Conservation (phyloP, 2,329 filamentous ascomycete genomes). For the Penicillium nordicum region DNA sequence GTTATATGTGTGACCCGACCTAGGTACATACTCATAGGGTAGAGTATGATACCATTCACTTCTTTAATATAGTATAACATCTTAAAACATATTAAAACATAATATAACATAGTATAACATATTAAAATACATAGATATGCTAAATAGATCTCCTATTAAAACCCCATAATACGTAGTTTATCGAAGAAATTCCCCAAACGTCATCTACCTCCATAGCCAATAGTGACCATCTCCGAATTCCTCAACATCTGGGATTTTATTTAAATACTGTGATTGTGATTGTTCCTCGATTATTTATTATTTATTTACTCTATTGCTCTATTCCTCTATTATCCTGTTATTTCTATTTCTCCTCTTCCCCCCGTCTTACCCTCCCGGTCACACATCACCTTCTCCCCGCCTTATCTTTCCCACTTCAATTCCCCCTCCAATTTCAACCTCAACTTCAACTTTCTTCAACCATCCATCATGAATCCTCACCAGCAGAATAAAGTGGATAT, state of each 20-base stretch:
- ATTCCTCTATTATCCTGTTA: background rate
- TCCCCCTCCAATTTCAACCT: background rate
- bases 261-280: background rate
- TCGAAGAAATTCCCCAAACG: background rate
- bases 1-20: background rate
- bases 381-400: slow-evolving; percentile 6
- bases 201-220: background rate
- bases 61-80: background rate
- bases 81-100: background rate
- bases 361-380: background rate
- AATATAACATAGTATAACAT: background rate
- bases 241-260: background rate
- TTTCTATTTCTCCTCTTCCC: background rate
- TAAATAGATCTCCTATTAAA: background rate
- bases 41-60: no score
- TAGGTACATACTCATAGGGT: no score
- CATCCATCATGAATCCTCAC: slow-evolving; percentile 77
- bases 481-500: slow-evolving; percentile 99
- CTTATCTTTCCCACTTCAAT: slow-evolving; percentile 8
- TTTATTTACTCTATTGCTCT: background rate
- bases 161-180: background rate
- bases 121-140: background rate
- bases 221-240: background rate
- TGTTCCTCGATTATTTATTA: background rate
- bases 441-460: slow-evolving; percentile 5